These are phyloP conservation scores for Falciphora oryzae DNA, from an alignment of 2,329 filamentous ascomycete species.

Conservation along the genomic window DNA sequence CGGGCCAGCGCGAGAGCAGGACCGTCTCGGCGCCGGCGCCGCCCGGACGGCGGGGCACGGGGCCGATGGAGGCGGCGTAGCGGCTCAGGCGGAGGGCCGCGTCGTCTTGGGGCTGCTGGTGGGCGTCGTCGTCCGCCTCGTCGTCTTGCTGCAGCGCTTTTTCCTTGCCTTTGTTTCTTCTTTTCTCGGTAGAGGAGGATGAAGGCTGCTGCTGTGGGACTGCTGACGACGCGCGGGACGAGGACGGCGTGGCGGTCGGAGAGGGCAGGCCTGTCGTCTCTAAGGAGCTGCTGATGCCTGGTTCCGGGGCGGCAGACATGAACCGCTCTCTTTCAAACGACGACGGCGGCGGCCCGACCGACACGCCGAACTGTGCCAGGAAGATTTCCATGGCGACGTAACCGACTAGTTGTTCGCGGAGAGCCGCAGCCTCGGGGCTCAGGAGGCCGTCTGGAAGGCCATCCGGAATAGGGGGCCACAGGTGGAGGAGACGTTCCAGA, in stretches of 20 bases:
- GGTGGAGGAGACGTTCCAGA: constrained; percentile 11
- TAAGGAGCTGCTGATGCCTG: background rate
- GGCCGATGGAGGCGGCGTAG: constrained; percentile 7
- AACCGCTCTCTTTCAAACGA: background rate
- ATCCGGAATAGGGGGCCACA: constrained; percentile 11
- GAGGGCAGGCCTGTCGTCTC: background rate
- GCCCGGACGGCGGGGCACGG: background rate
- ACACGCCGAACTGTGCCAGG: constrained; percentile 17
- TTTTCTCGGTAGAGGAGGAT: background rate
- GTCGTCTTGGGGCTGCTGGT: constrained; percentile 1
- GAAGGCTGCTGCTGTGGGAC: background rate
- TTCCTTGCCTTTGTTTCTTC: background rate
- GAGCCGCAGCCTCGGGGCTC: background rate
- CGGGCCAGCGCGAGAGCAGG: constrained; percentile 8
- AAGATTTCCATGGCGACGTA: constrained; percentile 14
- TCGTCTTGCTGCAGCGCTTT: background rate
- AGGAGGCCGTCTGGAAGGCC: background rate
- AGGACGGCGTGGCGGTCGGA: constrained; percentile 4
- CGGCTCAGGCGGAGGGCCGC: constrained; percentile 5
- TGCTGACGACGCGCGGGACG: constrained; percentile 7
- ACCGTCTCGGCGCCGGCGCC: background rate
- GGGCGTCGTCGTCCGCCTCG: background rate
- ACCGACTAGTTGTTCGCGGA: constrained; percentile 13
- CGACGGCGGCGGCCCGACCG: constrained; percentile 12
- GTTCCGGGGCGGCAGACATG: no score